Evolutionary conservation across 2,329 filamentous ascomycete species (phyloP).

Genomic region (Trichoderma sp.): DNA sequence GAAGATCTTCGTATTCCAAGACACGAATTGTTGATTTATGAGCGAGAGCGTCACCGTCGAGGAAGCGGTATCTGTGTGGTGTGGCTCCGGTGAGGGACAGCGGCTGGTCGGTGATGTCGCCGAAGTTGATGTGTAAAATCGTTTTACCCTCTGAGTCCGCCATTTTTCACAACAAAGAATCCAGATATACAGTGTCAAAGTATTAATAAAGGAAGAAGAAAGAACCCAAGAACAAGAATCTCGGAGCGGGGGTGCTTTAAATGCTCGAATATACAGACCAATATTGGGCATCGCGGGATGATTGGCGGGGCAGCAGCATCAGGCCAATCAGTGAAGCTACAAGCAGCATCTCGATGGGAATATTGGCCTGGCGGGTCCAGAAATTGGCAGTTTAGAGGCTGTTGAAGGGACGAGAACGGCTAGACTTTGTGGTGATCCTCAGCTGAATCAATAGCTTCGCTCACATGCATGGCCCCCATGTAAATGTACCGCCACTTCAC

Average conservation of each 20-base stretch:
- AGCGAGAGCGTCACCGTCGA: neutral
- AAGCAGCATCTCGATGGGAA: neutral
- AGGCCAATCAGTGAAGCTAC: constrained; percentile 4
- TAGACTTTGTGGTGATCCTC: neutral
- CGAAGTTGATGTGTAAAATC: neutral
- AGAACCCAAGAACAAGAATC: neutral
- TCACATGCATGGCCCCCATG: neutral
- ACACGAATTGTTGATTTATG: neutral
- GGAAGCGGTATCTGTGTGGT: neutral
- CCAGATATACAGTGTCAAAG: neutral
- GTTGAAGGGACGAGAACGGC: neutral
- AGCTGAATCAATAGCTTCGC: constrained; percentile 2
- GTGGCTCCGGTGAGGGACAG: neutral
- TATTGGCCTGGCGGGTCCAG: neutral
- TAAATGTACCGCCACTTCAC: neutral
- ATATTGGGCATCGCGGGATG: neutral
- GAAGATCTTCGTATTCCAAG: neutral
- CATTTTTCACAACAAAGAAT: neutral
- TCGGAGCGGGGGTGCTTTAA: neutral
- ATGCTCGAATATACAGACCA: neutral
- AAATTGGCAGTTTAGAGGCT: neutral
- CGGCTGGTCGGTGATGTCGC: neutral
- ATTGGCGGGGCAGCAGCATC: constrained; percentile 6
- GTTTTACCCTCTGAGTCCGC: neutral
- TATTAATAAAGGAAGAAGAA: no score